Percentiles rank a stretch among this genome's conserved stretches.
Evolutionary conservation across 2,329 filamentous ascomycete species (phyloP).

Genomic region (Colletotrichum musae): DNA sequence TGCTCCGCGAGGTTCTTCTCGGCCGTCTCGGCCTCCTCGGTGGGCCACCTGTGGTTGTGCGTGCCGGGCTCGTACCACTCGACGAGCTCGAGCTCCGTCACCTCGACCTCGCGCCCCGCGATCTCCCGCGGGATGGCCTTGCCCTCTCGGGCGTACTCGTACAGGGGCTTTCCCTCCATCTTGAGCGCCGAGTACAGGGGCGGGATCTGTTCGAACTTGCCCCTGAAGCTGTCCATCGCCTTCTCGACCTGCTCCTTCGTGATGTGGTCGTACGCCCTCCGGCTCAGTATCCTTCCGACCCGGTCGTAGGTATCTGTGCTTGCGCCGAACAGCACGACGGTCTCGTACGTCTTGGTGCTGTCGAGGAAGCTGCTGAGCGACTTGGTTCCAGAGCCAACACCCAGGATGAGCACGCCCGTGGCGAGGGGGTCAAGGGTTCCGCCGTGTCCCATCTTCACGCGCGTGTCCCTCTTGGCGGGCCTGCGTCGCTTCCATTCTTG

Average conservation of each 20-base stretch:
- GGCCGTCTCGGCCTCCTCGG: slow-evolving; percentile 80
- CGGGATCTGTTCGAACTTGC: slow-evolving; percentile 89
- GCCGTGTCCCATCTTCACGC: slow-evolving; percentile 96
- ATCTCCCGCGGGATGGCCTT: slow-evolving; percentile 90
- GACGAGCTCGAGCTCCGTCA: slow-evolving; percentile 82
- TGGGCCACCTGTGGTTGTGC: slow-evolving; percentile 85
- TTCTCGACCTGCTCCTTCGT: slow-evolving; percentile 84
- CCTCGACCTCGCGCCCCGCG: slow-evolving; percentile 82
- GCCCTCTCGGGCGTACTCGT: slow-evolving; percentile 95
- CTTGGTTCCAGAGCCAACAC: slow-evolving; percentile 91
- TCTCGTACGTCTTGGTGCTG: slow-evolving; percentile 95
- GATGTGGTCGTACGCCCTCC: slow-evolving; percentile 83
- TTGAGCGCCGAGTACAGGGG: slow-evolving; percentile 94
- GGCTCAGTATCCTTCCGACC: slow-evolving; percentile 84
- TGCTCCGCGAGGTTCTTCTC: slow-evolving; percentile 85
- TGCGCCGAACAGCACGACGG: slow-evolving; percentile 89
- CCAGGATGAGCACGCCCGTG: slow-evolving; percentile 91
- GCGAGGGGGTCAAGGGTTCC: slow-evolving; percentile 96
- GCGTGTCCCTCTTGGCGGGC: slow-evolving; percentile 70
- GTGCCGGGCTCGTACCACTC: slow-evolving; percentile 89
- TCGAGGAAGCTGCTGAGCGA: slow-evolving; percentile 81
- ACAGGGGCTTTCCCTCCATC: slow-evolving; percentile 93
- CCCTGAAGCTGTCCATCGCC: slow-evolving; percentile 81
- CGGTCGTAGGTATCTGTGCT: slow-evolving; percentile 94
- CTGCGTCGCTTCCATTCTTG: slow-evolving; percentile 73